phyloP scores from a whole-genome alignment of 495 filamentous ascomycete species.

The Talaromyces proteolyticus region DNA sequence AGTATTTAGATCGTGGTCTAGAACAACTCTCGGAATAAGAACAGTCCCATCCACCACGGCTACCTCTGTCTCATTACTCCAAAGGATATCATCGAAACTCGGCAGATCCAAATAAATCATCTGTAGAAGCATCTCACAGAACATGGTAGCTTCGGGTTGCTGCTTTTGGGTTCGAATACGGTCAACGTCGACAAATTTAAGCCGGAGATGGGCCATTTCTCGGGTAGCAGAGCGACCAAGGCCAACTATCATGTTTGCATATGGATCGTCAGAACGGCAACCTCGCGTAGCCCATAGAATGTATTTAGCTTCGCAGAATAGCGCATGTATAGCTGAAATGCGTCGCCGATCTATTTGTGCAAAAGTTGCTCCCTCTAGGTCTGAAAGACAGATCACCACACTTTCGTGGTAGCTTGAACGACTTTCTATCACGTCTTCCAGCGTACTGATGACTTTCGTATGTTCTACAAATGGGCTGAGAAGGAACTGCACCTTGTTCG shows the following conservation, averaged over 20 bases:
- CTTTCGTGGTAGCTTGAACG: conserved; percentile 4
- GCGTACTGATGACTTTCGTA: conserved; percentile 6
- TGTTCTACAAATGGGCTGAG: conserved; percentile 11
- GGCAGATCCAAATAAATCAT: conserved; percentile 14
- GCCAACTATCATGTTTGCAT: conserved; percentile 30
- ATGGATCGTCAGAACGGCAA: conserved; percentile 23
- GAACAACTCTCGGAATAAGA: conserved; percentile 17
- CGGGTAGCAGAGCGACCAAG: conserved; percentile 23
- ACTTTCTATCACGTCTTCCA: background rate
- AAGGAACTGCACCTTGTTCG: conserved; percentile 6
- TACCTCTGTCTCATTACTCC: conserved; percentile 24
- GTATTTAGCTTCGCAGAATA: conserved; percentile 29
- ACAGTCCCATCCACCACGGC: conserved; percentile 10
- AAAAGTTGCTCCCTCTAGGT: conserved; percentile 38
- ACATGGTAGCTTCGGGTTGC: background rate
- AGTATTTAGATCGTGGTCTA: conserved; percentile 12
- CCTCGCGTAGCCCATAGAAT: conserved; percentile 36
- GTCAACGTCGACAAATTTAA: conserved; percentile 23
- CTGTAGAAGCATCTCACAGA: conserved; percentile 17
- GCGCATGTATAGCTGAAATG: conserved; percentile 23
- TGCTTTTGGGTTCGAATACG: conserved; percentile 6
- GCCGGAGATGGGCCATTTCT: conserved; percentile 18
- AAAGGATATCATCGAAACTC: conserved; percentile 11
- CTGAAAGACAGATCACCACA: conserved; percentile 36
- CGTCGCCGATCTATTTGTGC: conserved; percentile 19